Evolutionary conservation across 1,284 basidiomycete genomes (phyloP).

Genomic region (Ceratobasidium sp.): DNA sequence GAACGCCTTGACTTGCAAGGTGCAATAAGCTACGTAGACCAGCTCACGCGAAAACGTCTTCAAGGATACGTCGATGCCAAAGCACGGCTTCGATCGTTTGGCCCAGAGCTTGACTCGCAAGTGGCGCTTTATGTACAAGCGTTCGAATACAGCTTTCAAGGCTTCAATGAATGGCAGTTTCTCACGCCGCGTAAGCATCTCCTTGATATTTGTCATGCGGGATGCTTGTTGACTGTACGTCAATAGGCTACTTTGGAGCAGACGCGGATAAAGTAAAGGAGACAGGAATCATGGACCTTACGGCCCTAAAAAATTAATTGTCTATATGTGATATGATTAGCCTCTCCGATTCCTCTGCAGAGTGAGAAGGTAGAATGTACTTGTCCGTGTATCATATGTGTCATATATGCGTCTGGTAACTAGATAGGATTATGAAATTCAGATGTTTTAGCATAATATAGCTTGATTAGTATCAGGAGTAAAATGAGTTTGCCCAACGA

Average conservation of each 20-base stretch:
- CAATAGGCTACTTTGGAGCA: slow-evolving; percentile 23
- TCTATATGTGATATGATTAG: too few relatives aligned
- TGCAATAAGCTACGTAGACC: slow-evolving; percentile 58
- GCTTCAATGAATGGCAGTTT: slow-evolving; percentile 52
- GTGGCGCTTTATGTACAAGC: slow-evolving; percentile 56
- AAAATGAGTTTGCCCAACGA: too few relatives aligned
- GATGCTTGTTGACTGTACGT: background rate
- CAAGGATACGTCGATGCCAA: slow-evolving; percentile 57
- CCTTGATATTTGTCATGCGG: background rate
- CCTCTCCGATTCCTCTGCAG: too few relatives aligned
- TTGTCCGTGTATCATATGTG: too few relatives aligned
- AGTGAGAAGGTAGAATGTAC: too few relatives aligned
- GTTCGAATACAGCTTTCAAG: slow-evolving; percentile 58
- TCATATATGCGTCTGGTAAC: too few relatives aligned
- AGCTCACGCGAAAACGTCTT: slow-evolving; percentile 59
- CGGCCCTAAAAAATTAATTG: background rate
- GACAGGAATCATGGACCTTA: slow-evolving; percentile 13
- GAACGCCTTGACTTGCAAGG: slow-evolving; percentile 58
- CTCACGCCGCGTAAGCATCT: slow-evolving; percentile 24
- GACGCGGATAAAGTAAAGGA: slow-evolving; percentile 8
- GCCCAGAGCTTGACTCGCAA: slow-evolving; percentile 56
- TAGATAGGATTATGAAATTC: too few relatives aligned
- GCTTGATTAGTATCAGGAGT: too few relatives aligned
- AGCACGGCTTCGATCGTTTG: slow-evolving; percentile 58
- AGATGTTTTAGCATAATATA: too few relatives aligned